Evolutionary conservation across 2,329 filamentous ascomycete genomes (phyloP), one percentile per base, ranked within the genome.

Genomic region (Aspergillus sp.): DNA sequence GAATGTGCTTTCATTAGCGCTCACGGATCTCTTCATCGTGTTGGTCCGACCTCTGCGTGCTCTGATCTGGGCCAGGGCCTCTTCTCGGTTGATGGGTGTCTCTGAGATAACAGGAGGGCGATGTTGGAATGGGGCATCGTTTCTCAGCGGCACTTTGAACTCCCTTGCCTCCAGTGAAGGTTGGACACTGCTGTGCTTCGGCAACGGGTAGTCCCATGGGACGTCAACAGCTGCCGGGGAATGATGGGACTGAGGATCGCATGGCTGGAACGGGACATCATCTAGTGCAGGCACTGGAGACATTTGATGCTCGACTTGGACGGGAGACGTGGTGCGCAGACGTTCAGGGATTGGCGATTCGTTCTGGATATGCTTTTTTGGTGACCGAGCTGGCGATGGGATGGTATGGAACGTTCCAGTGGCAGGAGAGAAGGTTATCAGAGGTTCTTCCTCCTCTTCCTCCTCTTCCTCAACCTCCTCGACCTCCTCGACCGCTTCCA

Each of bases 1-100:
- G 11, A 67, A 55, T 5, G 58, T 64, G 32, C 67, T 65, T 56
- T 75, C 73, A 29, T 63, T 69, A 16, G 70, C 70, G 44, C 73
- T 76, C 10, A 67, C 69, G 43, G 71, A 75, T 54, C 72, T 64
- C 53, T 76, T 70, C 53, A 68, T 69, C 49, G 67, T 75, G 54
- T 72, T 71, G n/a, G 77, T 72, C 46, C 75, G 69, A 13, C 71
- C 74, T 49, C 77, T 69, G 44, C 77, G 65, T n/a, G 76, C 76
- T 52, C 75, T 64, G 40, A 79, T 79, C 56, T 78, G 76, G 6
- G 77, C 77, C 1, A 79, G 66, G 2, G 77, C 77, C 54, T 76
- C 71, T 64, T 79, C 76, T 17, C 76, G 72, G 46, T 68, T 74
- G 49, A 78, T 70, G 3, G 76, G 75, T 1, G 72, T 75, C n/a